A percentile compares a stretch with the other conserved stretches of the same genome.
phyloP scores from a whole-genome alignment of 371 early-diverging fungal genomes.

The Rhizopus sp. region DNA sequence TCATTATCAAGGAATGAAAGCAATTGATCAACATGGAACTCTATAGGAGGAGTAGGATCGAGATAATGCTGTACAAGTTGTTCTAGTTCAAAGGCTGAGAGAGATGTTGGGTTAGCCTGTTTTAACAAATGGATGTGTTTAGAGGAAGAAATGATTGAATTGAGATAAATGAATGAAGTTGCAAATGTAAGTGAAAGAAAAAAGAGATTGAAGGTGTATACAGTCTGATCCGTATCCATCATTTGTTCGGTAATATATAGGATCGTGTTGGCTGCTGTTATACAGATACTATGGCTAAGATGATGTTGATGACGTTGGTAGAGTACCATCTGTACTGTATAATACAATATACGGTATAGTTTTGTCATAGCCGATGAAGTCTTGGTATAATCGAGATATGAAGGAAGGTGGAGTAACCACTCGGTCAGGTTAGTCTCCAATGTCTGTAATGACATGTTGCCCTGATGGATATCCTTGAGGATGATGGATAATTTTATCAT shows the following conservation, averaged over 20 bases:
- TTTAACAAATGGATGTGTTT: slow-evolving; percentile 21
- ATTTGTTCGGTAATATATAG: slow-evolving; percentile 47
- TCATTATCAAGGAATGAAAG: slow-evolving; percentile 3
- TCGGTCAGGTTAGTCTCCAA: slow-evolving; percentile 28
- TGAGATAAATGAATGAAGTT: slow-evolving; percentile 24
- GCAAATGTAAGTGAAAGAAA: slow-evolving; percentile 27
- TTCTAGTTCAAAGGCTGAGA: slow-evolving; percentile 15
- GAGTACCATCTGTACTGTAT: slow-evolving; percentile 44
- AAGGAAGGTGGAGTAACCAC: slow-evolving; percentile 43
- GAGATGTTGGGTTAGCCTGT: slow-evolving; percentile 11
- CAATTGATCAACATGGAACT: background rate
- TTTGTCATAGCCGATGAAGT: slow-evolving; percentile 37
- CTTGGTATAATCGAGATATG: slow-evolving; percentile 35
- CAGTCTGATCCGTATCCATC: slow-evolving; percentile 22
- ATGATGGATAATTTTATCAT: slow-evolving; percentile 41
- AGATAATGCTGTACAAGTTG: slow-evolving; percentile 21
- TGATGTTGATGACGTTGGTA: slow-evolving; percentile 9
- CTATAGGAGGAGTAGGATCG: slow-evolving; percentile 6
- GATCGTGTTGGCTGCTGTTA: slow-evolving; percentile 40
- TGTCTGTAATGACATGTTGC: slow-evolving; percentile 1
- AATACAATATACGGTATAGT: slow-evolving; percentile 45
- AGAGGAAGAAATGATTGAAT: slow-evolving; percentile 3
- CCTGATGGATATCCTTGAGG: slow-evolving; percentile 23
- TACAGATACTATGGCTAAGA: slow-evolving; percentile 27
- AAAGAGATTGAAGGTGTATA: slow-evolving; percentile 32